Conservation (phyloP, 2,329 filamentous ascomycete genomes). For the Aspergillus sp. region DNA sequence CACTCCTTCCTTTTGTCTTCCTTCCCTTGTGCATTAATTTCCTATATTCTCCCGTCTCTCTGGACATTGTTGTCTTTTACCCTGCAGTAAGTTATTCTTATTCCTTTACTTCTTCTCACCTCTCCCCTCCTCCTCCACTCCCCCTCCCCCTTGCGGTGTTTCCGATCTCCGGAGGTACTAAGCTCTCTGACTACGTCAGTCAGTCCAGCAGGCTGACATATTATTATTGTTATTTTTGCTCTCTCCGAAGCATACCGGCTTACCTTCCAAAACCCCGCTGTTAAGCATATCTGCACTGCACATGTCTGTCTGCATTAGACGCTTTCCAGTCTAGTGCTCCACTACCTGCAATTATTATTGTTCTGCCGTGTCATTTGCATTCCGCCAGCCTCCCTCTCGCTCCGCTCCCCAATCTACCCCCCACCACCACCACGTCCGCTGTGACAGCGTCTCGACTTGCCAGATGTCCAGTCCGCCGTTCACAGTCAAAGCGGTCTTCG, state of each 20-base stretch:
- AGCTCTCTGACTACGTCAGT: constrained; percentile 28
- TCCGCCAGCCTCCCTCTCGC: constrained; percentile 12
- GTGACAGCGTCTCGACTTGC: constrained; percentile 34
- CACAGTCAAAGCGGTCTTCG: constrained; percentile 94
- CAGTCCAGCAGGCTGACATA: constrained; percentile 33
- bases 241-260: constrained; percentile 12
- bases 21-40: constrained; percentile 8
- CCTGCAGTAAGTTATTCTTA: constrained; percentile 17
- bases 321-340: constrained; percentile 24
- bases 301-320: constrained; percentile 24
- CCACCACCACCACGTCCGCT: constrained; percentile 16
- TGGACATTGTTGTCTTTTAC: constrained; percentile 4
- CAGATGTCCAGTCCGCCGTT: constrained; percentile 73
- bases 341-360: constrained; percentile 19
- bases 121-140: constrained; percentile 14
- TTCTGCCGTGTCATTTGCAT: constrained; percentile 13
- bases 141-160: constrained; percentile 15
- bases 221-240: constrained; percentile 26
- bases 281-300: constrained; percentile 18
- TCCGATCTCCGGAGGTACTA: constrained; percentile 29
- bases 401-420: constrained; percentile 6
- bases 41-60: neutral
- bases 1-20: neutral
- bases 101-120: neutral
- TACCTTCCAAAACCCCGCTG: constrained; percentile 8